Percentiles rank a stretch among this genome's conserved stretches.
Evolutionary conservation across 352 stramenopile genomes (phyloP).

Genomic region (Phytophthora citricola): DNA sequence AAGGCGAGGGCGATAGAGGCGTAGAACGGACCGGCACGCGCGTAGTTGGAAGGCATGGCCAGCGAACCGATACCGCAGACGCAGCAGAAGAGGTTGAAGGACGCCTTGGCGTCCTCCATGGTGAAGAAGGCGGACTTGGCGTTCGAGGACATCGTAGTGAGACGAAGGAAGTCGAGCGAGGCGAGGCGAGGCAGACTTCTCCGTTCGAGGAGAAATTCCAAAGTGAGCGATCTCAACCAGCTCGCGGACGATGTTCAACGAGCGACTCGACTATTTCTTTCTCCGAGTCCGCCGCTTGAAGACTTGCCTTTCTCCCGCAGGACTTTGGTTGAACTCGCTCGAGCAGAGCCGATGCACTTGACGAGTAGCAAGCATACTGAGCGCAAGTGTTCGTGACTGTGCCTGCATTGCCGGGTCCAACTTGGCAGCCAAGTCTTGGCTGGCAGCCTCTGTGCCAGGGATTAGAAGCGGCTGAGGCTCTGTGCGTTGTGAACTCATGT

Average conservation of each 20-base stretch:
- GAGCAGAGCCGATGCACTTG: slow-evolving; percentile 23
- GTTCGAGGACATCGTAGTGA: slow-evolving; percentile 1
- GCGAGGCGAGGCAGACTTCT: slow-evolving; percentile 20
- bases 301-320: slow-evolving; percentile 15
- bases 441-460: slow-evolving; percentile 6
- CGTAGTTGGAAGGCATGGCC: neutral
- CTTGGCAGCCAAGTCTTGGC: slow-evolving; percentile 7
- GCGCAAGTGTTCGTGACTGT: slow-evolving; percentile 15
- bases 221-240: slow-evolving; percentile 34
- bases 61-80: no score
- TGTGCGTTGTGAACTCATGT: slow-evolving; percentile 27
- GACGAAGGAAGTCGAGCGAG: slow-evolving; percentile 20
- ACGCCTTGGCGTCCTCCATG: no score
- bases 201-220: slow-evolving; percentile 29
- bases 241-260: neutral
- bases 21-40: neutral
- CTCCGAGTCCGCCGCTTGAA: slow-evolving; percentile 4
- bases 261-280: slow-evolving; percentile 4
- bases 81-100: no score
- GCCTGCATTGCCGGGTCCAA: neutral
- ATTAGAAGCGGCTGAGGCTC: slow-evolving; percentile 7
- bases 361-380: slow-evolving; percentile 19
- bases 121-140: no score
- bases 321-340: slow-evolving; percentile 5
- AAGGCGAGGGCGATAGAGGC: slow-evolving; percentile 40